Evolutionary conservation across 1,284 basidiomycete species (phyloP).

Genomic region (Athelia psychrophila): DNA sequence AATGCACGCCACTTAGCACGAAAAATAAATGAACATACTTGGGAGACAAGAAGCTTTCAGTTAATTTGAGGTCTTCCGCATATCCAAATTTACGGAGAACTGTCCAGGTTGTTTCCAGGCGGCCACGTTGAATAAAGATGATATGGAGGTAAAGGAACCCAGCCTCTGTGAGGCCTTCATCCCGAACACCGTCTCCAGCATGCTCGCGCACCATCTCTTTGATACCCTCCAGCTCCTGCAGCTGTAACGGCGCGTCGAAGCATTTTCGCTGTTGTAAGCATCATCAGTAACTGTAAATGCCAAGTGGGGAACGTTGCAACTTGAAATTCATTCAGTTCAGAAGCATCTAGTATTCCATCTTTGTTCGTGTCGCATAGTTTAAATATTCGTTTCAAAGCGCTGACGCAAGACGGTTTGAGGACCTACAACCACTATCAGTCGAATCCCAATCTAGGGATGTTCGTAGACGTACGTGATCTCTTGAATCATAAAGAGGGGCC

Average conservation of each 20-base stretch:
- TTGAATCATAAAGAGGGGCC: constrained; percentile 94
- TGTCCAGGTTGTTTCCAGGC: constrained; percentile 98
- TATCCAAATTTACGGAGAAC: constrained; percentile 95
- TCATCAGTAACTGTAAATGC: constrained; percentile 3
- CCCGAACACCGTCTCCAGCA: constrained; percentile 63
- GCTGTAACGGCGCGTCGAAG: constrained; percentile 90
- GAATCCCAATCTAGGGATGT: constrained; percentile 25
- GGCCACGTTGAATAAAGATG: constrained; percentile 94
- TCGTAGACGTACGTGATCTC: constrained; percentile 73
- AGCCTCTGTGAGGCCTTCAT: constrained; percentile 84
- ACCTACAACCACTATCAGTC: constrained; percentile 47
- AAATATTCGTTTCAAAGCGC: constrained; percentile 92
- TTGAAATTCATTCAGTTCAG: constrained; percentile 97
- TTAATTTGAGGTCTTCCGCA: constrained; percentile 88
- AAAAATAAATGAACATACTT: constrained; percentile 52
- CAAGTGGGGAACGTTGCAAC: constrained; percentile 43
- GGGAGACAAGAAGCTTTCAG: constrained; percentile 85
- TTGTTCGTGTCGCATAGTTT: constrained; percentile 95
- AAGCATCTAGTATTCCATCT: constrained; percentile 87
- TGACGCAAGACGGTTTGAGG: constrained; percentile 91
- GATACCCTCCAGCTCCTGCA: constrained; percentile 91
- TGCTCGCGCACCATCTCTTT: constrained; percentile 82
- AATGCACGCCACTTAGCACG: constrained; percentile 12
- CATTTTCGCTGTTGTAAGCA: constrained; percentile 72
- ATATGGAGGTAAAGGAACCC: constrained; percentile 97